Base-by-base conservation (phyloP, 208 protist species). In the Naegleria lovaniensis region DNA sequence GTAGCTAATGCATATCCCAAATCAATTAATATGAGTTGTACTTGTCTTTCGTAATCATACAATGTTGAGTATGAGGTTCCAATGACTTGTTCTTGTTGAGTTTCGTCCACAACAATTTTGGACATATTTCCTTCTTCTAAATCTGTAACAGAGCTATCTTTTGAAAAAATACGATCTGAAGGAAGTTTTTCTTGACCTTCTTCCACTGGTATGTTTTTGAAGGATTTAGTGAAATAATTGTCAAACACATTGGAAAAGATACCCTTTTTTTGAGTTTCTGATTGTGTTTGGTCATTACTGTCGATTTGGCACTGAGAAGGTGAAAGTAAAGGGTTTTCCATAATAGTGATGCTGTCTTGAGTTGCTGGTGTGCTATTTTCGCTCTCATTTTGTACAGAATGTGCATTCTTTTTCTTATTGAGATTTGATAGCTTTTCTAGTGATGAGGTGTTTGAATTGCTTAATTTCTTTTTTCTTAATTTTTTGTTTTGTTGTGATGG, bases 21-120 rank as follows among this genome's bases (percentile, higher is more conserved):
- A 88, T 88, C 85, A 58, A 88, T 88, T 7, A 88, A 25, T 11
- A 88, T 58, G 5, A 58, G 22, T 22, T 58, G 85, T 36, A 88
- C 41, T 88, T 88, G n/a, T 58, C n/a, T 88, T 39, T 88, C 41
- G 58, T 88, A 29, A 38, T 88, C 85, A 29, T 38, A 40, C 58
- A 39, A n/a, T 36, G 16, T 79, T 33, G 29, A 79, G 29, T 36
- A 79, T 11, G 29, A 36, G 29, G 3, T 79, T 36, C 67, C 67
- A 1, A 67, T 29, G 4, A 67, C 55, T 67, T 67, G 55, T 29
- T 67, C 55, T 67, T 15, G 22, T 67, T 29, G 22, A 67, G 19
- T 67, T 67, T 67, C 55, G 19, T 67, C 55, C 13, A 67, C 55
- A 67, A 67, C 13, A 67, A 67, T 67, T 67, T 67, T 58, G n/a